These are phyloP conservation scores for Haberlea rhodopensis DNA, from an alignment of 257 asterid species.

Conservation along the genomic window DNA sequence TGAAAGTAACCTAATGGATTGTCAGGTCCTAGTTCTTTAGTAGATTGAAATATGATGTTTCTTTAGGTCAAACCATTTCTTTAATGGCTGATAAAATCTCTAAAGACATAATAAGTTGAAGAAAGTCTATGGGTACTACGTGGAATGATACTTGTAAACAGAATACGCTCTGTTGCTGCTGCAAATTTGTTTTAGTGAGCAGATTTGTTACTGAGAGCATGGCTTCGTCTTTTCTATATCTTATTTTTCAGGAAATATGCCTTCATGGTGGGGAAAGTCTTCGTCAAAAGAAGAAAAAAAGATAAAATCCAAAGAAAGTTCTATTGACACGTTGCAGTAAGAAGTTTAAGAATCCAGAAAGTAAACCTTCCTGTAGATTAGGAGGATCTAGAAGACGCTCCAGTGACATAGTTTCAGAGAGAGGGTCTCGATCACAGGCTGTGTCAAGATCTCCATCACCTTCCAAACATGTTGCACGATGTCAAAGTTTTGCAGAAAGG, in stretches of 20 bases:
- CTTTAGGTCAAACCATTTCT: neutral
- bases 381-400: constrained; percentile 75
- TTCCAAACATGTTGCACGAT: constrained; percentile 74
- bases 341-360: constrained; percentile 73
- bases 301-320: constrained; percentile 74
- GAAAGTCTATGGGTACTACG: neutral
- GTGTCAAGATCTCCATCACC: constrained; percentile 85
- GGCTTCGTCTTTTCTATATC: constrained; percentile 11
- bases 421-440: constrained; percentile 69
- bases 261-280: constrained; percentile 93
- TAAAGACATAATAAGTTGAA: constrained; percentile 5
- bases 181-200: constrained; percentile 20
- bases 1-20: constrained; percentile 12
- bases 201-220: constrained; percentile 20
- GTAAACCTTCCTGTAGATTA: constrained; percentile 63
- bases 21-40: constrained; percentile 4
- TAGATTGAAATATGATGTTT: constrained; percentile 11
- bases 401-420: constrained; percentile 68
- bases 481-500: constrained; percentile 90
- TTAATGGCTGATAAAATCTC: neutral
- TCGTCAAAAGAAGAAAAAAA: constrained; percentile 82
- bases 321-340: constrained; percentile 78
- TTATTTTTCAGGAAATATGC: constrained; percentile 70
- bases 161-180: constrained; percentile 3
- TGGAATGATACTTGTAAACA: constrained; percentile 1